phyloP scores from a whole-genome alignment of 2,329 filamentous ascomycete species.

The Gliomastix tumulicola region DNA sequence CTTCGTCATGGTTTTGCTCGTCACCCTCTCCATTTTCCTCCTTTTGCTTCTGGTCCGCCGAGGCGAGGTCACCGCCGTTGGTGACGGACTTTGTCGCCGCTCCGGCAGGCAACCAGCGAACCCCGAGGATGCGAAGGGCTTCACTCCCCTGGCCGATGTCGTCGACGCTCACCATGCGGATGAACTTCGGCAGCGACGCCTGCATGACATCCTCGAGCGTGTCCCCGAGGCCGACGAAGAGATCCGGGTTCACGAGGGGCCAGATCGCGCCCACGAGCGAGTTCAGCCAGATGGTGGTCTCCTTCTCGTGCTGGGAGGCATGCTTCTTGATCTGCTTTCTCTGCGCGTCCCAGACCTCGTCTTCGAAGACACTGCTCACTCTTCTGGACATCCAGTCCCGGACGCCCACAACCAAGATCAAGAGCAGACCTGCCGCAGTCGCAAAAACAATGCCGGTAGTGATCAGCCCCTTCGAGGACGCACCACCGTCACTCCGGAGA shows the following conservation, averaged over 20 bases:
- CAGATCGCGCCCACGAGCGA: constrained; percentile 60
- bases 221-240: constrained; percentile 62
- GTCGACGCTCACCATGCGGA: constrained; percentile 70
- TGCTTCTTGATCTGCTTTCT: constrained; percentile 39
- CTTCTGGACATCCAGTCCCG: constrained; percentile 55
- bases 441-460: background rate
- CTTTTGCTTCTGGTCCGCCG: constrained; percentile 16
- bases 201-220: constrained; percentile 77
- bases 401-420: constrained; percentile 35
- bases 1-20: constrained; percentile 17
- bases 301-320: constrained; percentile 36
- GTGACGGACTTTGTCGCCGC: constrained; percentile 57
- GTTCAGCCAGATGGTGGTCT: constrained; percentile 69
- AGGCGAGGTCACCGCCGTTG: constrained; percentile 44
- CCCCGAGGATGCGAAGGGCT: constrained; percentile 60
- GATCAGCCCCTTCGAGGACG: background rate
- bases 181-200: constrained; percentile 59
- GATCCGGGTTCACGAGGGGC: constrained; percentile 69
- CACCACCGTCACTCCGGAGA: constrained; percentile 9
- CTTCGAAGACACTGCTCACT: constrained; percentile 56
- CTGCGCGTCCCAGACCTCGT: constrained; percentile 63
- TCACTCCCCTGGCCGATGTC: constrained; percentile 72
- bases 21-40: constrained; percentile 25
- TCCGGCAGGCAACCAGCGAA: constrained; percentile 66
- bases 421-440: constrained; percentile 16